Base-by-base conservation (phyloP, 805 yeast species). In the Candida silvatica region DNA sequence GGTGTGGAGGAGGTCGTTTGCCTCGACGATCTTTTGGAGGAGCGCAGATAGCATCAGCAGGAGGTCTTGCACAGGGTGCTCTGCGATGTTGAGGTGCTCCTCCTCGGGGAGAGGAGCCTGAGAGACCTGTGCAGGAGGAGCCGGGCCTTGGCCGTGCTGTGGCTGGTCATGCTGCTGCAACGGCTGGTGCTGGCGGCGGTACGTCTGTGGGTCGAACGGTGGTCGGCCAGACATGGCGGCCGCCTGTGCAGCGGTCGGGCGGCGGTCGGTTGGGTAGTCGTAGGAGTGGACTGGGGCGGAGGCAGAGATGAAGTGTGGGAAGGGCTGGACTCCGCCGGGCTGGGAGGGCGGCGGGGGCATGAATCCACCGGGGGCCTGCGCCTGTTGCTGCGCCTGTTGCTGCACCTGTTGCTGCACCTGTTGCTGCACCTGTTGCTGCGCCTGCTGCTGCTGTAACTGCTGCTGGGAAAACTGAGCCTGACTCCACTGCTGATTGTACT, bases 21-120 rank as follows among this genome's bases (percentile, higher is more conserved):
- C 87, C 49, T 83, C 90, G 26, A 90, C 80, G 32, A 92, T 87
- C 53, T 83, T 84, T 44, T 86, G 86, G 36, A 90, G 63, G 35
- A 90, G 64, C 6, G 94, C 80, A 16, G 95, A 75, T 34, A 90
- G 67, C 97, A 92, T 90, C 30, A 77, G 57, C 29, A 92, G 66
- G 19, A 92, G 67, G 43, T 83, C 90, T 39, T 78, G 75, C 2
- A 84, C 86, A 1, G 95, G 88, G 51, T 77, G 84, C 29, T 79
- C 80, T 8, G 86, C 87, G 31, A 90, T 83, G 51, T 86, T 81
- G 41, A 80, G 60, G 46, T 74, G 82, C 27, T 70, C 78, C 14
- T 47, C 50, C 2, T 19, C 17, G 8, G 29, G 20, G 15, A 15
- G 8, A 18, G 26, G 28, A 4, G 32, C 39, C 20, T 31, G 12